phyloP scores from a whole-genome alignment of 139 green algal species.

The Chlamydomonas incerta region DNA sequence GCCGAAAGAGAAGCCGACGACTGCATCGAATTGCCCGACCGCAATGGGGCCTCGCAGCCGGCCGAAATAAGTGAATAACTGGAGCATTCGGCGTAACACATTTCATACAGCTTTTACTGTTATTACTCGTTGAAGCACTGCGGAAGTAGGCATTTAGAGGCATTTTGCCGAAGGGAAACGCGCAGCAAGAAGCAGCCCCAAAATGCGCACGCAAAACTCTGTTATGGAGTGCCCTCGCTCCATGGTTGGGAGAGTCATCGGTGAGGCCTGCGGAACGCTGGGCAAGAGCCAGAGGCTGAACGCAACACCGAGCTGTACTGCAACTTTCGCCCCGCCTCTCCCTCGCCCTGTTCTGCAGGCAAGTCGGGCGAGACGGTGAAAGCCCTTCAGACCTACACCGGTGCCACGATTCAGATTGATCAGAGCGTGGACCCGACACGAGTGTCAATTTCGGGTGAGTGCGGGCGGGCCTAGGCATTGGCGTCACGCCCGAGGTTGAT shows the following conservation, averaged over 20 bases:
- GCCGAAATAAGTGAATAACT: too few relatives aligned
- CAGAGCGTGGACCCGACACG: slow-evolving; percentile 39
- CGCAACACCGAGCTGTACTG: not conserved
- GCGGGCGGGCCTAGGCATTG: not conserved
- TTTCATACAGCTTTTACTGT: too few relatives aligned
- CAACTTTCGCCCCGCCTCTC: not conserved
- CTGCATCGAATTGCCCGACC: too few relatives aligned
- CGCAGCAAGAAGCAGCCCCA: not conserved
- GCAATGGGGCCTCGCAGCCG: too few relatives aligned
- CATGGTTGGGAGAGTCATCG: slow-evolving; percentile 91
- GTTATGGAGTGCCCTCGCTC: slow-evolving; percentile 81
- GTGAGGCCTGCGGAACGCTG: not conserved
- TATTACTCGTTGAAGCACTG: too few relatives aligned
- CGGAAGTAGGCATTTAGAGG: too few relatives aligned
- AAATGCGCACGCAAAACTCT: slow-evolving; percentile 23
- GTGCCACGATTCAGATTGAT: slow-evolving; percentile 76
- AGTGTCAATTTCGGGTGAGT: slow-evolving; percentile 37
- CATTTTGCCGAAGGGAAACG: too few relatives aligned
- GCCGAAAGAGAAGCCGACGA: too few relatives aligned
- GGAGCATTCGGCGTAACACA: too few relatives aligned
- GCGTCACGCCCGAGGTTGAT: too few relatives aligned
- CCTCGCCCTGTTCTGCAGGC: slow-evolving; percentile 46
- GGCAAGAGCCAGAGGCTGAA: not conserved
- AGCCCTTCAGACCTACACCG: slow-evolving; percentile 85
- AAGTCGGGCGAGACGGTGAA: slow-evolving; percentile 94